These are phyloP conservation scores for Apiospora phragmitis DNA, from an alignment of 2,329 filamentous ascomycete species.

Conservation along the genomic window DNA sequence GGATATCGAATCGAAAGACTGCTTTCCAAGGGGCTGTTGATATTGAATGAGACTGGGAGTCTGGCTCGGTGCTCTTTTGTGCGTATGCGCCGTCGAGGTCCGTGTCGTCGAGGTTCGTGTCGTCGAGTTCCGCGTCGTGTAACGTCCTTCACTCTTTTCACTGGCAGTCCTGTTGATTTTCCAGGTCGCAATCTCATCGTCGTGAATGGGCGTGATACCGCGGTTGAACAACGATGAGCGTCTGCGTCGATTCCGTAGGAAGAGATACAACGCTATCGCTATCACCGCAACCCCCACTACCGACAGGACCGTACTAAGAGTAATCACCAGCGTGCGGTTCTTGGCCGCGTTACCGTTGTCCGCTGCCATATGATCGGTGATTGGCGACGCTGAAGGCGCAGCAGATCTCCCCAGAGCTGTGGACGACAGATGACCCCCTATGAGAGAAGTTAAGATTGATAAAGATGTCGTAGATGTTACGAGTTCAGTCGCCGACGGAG, in stretches of 20 bases:
- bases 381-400: background rate
- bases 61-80: constrained; percentile 47
- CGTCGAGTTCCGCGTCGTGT: constrained; percentile 27
- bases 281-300: constrained; percentile 45
- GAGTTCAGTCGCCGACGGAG: background rate
- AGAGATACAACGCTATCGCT: constrained; percentile 37
- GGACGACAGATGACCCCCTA: background rate
- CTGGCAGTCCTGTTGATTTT: constrained; percentile 40
- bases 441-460: background rate
- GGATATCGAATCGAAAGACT: constrained; percentile 33
- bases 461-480: background rate
- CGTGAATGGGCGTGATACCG: constrained; percentile 61
- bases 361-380: background rate
- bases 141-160: constrained; percentile 29
- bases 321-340: constrained; percentile 48
- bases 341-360: constrained; percentile 15
- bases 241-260: constrained; percentile 40
- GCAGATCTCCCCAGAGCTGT: background rate
- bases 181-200: constrained; percentile 68
- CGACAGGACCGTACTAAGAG: constrained; percentile 50
- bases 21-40: constrained; percentile 32
- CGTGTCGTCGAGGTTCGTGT: constrained; percentile 30
- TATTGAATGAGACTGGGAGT: constrained; percentile 50
- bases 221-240: constrained; percentile 48
- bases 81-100: constrained; percentile 36